Evolutionary conservation across 1,284 basidiomycete species (phyloP).

Genomic region (Trichosporon sp.): DNA sequence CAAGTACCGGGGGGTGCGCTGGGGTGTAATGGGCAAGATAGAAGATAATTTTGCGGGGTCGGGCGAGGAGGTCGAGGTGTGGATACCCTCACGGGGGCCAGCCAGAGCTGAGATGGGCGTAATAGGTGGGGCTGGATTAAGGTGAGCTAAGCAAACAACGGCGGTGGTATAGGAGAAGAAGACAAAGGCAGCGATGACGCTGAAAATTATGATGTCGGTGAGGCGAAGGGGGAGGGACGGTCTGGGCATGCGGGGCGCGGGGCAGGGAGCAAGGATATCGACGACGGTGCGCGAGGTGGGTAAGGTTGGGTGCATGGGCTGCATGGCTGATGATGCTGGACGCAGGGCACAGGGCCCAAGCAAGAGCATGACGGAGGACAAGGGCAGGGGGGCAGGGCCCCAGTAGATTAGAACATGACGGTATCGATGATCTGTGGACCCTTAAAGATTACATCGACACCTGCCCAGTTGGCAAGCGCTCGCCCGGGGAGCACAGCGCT

Average conservation of each 20-base stretch:
- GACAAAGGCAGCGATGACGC: neutral
- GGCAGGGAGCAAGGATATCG: neutral
- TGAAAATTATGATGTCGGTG: slow-evolving; percentile 1
- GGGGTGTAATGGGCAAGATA: neutral
- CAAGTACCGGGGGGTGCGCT: neutral
- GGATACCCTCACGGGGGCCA: neutral
- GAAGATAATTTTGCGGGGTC: neutral
- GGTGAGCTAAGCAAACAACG: neutral
- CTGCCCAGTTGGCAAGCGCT: neutral
- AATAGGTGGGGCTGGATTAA: neutral
- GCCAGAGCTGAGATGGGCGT: neutral
- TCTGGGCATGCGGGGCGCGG: neutral
- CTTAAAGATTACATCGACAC: neutral
- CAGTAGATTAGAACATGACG: slow-evolving; percentile 4
- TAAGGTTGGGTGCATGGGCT: neutral
- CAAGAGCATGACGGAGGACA: neutral
- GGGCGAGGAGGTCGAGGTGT: neutral
- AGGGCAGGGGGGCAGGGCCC: neutral
- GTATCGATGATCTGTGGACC: slow-evolving; percentile 5
- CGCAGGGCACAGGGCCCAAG: neutral
- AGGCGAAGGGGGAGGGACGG: neutral
- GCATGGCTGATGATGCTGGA: neutral
- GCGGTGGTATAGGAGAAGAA: neutral
- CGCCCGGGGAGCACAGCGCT: too few species aligned
- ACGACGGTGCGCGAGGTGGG: neutral